These are phyloP conservation scores for Jaminaea rosea DNA, from an alignment of 1,284 basidiomycete species.

Conservation along the genomic window DNA sequence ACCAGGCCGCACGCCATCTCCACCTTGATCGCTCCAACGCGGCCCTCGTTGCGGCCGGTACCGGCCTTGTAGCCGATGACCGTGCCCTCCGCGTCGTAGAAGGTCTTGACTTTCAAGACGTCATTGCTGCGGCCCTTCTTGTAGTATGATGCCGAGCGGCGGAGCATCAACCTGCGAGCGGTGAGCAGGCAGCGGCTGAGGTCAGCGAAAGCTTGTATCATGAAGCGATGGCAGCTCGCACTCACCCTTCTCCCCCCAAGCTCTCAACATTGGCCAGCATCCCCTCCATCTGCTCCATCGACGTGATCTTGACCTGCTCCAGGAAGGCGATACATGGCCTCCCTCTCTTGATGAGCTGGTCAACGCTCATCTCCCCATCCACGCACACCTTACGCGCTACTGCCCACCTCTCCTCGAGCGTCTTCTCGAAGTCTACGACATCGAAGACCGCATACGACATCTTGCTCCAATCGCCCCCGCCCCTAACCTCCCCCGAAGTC, in stretches of 20 bases:
- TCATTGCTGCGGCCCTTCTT: neutral
- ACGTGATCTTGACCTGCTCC: neutral
- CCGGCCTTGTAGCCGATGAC: constrained; percentile 8
- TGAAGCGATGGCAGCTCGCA: too few relatives aligned
- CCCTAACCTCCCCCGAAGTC: neutral
- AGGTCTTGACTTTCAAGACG: neutral
- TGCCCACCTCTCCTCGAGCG: neutral
- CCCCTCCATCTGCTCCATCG: neutral
- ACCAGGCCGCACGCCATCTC: constrained; percentile 58
- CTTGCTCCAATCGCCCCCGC: neutral
- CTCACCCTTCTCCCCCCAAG: constrained; percentile 1
- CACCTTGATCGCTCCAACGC: constrained; percentile 56
- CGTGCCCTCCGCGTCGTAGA: constrained; percentile 9
- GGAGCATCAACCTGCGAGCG: neutral
- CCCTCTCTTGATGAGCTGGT: neutral
- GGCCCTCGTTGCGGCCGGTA: constrained; percentile 1
- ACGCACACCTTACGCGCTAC: neutral
- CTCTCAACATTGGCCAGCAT: neutral
- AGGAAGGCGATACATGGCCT: neutral
- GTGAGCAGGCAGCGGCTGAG: too few relatives aligned
- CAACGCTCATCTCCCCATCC: neutral
- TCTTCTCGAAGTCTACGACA: neutral
- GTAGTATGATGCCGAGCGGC: neutral
- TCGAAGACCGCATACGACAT: neutral
- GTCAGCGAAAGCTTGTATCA: too few relatives aligned